These are phyloP conservation scores for Sutorius australiensis DNA, from an alignment of 768 basidiomycete genomes.

Conservation along the genomic window DNA sequence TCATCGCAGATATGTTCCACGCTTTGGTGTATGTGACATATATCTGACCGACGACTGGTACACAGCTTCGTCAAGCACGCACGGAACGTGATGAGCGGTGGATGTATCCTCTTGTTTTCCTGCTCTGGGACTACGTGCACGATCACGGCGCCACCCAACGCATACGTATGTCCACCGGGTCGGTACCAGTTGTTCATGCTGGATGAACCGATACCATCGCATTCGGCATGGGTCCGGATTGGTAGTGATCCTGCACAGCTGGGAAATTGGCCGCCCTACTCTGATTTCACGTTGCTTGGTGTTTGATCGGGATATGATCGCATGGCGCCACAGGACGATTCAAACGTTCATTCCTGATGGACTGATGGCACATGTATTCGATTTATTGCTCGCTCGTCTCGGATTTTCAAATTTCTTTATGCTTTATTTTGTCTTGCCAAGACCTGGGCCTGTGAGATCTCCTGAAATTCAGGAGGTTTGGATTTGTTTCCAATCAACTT, in stretches of 20 bases:
- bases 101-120: conserved; percentile 65
- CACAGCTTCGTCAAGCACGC: conserved; percentile 68
- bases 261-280: conserved; percentile 69
- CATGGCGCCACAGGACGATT: no score
- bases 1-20: conserved; percentile 54
- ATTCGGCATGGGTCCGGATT: conserved; percentile 73
- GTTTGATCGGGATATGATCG: background rate
- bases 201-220: conserved; percentile 75
- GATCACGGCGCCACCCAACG: conserved; percentile 73
- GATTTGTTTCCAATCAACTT: no score
- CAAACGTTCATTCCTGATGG: no score
- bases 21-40: background rate
- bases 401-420: no score
- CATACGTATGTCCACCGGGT: conserved; percentile 63
- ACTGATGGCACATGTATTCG: no score
- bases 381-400: no score
- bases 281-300: conserved; percentile 55
- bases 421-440: no score
- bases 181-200: conserved; percentile 77
- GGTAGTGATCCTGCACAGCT: conserved; percentile 69
- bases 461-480: no score
- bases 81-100: conserved; percentile 73
- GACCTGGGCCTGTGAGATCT: no score
- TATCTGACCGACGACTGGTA: background rate
- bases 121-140: conserved; percentile 70